phyloP scores from a whole-genome alignment of 164 flowering plant species.

The Magnolia kwangsiensis region DNA sequence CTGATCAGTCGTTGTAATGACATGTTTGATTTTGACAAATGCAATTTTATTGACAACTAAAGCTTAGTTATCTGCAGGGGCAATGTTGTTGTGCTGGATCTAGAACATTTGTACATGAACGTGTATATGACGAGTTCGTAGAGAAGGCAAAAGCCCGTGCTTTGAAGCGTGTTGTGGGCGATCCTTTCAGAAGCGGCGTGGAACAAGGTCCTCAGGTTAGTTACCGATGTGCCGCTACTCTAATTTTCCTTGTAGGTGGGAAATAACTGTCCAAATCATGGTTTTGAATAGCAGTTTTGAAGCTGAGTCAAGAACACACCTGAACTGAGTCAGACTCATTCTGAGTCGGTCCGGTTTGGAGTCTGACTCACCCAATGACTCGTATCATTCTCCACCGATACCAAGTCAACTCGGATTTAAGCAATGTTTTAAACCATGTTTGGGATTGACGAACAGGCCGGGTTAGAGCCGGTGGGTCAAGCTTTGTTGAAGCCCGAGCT shows the following conservation, averaged over 20 bases:
- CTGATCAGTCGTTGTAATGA: background rate
- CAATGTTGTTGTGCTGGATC: slow-evolving; percentile 95
- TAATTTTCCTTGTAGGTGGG: background rate
- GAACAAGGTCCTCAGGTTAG: slow-evolving; percentile 96
- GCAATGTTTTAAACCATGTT: too few relatives aligned
- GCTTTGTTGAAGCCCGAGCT: too few relatives aligned
- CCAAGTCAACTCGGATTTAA: too few relatives aligned
- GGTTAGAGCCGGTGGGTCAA: too few relatives aligned
- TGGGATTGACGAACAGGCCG: too few relatives aligned
- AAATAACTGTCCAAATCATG: background rate
- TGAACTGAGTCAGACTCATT: too few relatives aligned
- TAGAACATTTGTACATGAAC: slow-evolving; percentile 81
- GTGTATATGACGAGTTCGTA: slow-evolving; percentile 72
- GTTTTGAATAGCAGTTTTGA: too few relatives aligned
- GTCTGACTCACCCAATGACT: too few relatives aligned
- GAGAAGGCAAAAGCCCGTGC: slow-evolving; percentile 83
- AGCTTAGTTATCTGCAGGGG: slow-evolving; percentile 42
- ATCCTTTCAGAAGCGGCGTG: slow-evolving; percentile 74
- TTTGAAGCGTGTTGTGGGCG: slow-evolving; percentile 68
- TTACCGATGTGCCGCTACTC: background rate
- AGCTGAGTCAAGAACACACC: too few relatives aligned
- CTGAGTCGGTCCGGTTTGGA: too few relatives aligned
- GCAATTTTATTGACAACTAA: background rate
- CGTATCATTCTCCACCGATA: too few relatives aligned
- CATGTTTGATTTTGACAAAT: background rate